Evolutionary conservation across 257 asterid genomes (phyloP).

Genomic region (Verbascum thapsus): DNA sequence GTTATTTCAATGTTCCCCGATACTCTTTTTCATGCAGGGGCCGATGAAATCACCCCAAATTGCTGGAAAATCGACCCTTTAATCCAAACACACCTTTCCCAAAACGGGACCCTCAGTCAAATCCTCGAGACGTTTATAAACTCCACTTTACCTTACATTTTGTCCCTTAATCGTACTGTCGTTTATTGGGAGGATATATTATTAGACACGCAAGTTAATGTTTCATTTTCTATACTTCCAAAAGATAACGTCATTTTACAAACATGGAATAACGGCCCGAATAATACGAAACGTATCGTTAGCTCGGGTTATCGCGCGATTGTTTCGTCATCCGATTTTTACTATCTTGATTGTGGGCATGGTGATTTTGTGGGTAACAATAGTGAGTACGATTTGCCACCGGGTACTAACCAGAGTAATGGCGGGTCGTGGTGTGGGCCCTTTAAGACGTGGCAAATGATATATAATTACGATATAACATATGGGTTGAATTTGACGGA

Average conservation of each 20-base stretch:
- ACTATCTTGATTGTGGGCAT: constrained; percentile 92
- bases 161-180: constrained; percentile 70
- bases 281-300: constrained; percentile 64
- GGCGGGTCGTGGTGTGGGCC: constrained; percentile 98
- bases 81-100: constrained; percentile 52
- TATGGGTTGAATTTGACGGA: constrained; percentile 59
- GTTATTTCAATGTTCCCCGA: constrained; percentile 75
- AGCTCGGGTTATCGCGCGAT: constrained; percentile 67
- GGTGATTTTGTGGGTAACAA: constrained; percentile 75
- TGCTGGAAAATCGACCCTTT: constrained; percentile 80
- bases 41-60: constrained; percentile 71
- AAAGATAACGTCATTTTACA: constrained; percentile 62
- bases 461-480: constrained; percentile 81
- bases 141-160: constrained; percentile 69
- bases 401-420: constrained; percentile 55
- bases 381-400: constrained; percentile 56
- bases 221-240: constrained; percentile 61
- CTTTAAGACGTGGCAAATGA: constrained; percentile 87
- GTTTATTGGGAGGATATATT: constrained; percentile 93
- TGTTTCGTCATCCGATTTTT: constrained; percentile 75
- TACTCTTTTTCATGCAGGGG: constrained; percentile 74
- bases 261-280: constrained; percentile 85
- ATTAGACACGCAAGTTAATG: constrained; percentile 51
- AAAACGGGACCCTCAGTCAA: constrained; percentile 72
- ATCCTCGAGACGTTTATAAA: constrained; percentile 63